These are phyloP conservation scores for Arthrobotrys conoides DNA, from an alignment of 2,329 filamentous ascomycete genomes.

Conservation along the genomic window DNA sequence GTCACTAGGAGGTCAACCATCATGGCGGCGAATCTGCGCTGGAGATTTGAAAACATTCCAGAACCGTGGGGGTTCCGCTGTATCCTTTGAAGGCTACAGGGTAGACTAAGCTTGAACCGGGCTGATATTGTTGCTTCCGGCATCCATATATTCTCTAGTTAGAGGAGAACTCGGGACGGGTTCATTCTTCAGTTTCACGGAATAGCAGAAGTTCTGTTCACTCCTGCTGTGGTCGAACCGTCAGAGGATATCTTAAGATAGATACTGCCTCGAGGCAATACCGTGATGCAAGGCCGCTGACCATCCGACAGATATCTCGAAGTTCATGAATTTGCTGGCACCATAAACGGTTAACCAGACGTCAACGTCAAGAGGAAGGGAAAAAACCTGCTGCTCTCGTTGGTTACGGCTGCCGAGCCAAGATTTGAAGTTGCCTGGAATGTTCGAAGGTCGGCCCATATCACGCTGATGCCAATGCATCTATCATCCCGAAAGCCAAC, in stretches of 20 bases:
- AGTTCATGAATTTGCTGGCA: conserved; percentile 17
- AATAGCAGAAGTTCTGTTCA: not conserved
- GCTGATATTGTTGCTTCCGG: conserved; percentile 11
- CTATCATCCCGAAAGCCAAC: conserved; percentile 34
- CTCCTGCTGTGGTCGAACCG: not conserved
- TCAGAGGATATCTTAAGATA: not conserved
- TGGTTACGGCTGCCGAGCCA: conserved; percentile 16
- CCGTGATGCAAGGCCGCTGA: conserved; percentile 14
- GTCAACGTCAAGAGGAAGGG: not conserved
- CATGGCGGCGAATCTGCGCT: conserved; percentile 25
- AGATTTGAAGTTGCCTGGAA: conserved; percentile 3
- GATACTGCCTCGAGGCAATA: conserved; percentile 5
- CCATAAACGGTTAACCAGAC: conserved; percentile 28
- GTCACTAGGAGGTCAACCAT: conserved; percentile 6
- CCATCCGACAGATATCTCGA: not conserved
- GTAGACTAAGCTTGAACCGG: conserved; percentile 18
- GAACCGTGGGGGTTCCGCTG: conserved; percentile 34
- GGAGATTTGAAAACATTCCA: conserved; percentile 54
- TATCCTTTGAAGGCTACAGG: conserved; percentile 6
- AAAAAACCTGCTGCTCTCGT: not conserved
- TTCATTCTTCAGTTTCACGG: not conserved
- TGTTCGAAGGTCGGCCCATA: conserved; percentile 28
- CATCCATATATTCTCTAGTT: not conserved
- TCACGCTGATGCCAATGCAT: conserved; percentile 28
- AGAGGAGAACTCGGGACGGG: not conserved